Evolutionary conservation across 257 asterid genomes (phyloP).

Genomic region (Solanum ossicruentum): DNA sequence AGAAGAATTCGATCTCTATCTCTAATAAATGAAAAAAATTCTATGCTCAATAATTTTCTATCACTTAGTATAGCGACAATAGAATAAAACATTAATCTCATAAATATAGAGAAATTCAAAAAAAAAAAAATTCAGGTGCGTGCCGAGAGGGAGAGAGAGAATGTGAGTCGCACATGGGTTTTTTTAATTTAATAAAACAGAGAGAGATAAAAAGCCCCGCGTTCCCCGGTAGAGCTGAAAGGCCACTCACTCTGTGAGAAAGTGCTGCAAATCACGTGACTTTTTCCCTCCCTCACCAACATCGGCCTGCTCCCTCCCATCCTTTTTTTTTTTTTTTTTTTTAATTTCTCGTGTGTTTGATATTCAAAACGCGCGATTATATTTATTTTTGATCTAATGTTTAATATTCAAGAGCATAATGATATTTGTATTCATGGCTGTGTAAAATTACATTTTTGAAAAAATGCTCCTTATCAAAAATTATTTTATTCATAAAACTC

Average conservation of each 20-base stretch:
- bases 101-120: too few relatives aligned
- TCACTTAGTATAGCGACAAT: rapidly evolving
- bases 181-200: not conserved
- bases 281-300: not conserved
- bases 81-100: too few relatives aligned
- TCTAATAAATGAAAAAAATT: too few relatives aligned
- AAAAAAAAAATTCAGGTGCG: not conserved
- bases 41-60: too few relatives aligned
- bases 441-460: too few relatives aligned
- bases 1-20: rapidly evolving
- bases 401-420: too few relatives aligned
- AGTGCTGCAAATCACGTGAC: not conserved
- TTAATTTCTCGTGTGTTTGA: too few relatives aligned
- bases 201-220: not conserved
- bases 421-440: too few relatives aligned
- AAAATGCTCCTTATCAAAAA: too few relatives aligned
- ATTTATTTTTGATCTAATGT: too few relatives aligned
- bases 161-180: not conserved
- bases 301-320: not conserved
- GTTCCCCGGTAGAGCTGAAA: not conserved
- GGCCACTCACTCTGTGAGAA: not conserved
- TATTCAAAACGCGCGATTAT: too few relatives aligned
- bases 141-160: not conserved
- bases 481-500: too few relatives aligned
- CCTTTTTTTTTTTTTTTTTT: not conserved